A percentile compares a stretch with the other conserved stretches of the same genome.
phyloP scores from a whole-genome alignment of 805 yeast genomes.

The Barnettozyma sucrosica region DNA sequence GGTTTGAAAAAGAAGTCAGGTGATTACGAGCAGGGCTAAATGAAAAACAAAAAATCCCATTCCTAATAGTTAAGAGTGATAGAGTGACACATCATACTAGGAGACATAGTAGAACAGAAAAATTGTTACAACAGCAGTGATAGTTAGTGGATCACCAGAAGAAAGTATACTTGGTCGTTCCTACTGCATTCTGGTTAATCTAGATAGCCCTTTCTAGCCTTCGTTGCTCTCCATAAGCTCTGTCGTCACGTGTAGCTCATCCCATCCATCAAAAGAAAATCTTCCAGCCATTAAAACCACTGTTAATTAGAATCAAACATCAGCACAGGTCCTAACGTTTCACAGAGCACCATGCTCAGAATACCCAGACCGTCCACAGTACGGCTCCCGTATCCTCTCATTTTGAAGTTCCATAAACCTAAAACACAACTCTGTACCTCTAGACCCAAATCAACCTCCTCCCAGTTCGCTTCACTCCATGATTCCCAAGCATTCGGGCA shows the following conservation, averaged over 20 bases:
- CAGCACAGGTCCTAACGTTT: background rate
- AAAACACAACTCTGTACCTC: background rate
- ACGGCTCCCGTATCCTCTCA: background rate
- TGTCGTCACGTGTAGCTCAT: background rate
- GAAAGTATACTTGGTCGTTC: background rate
- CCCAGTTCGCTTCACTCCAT: slow-evolving; percentile 29
- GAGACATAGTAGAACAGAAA: too few relatives aligned
- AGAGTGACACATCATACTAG: too few relatives aligned
- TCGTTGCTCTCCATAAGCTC: background rate
- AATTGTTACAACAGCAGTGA: too few relatives aligned
- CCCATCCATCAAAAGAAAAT: background rate
- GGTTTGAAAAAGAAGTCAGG: too few relatives aligned
- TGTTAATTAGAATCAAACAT: background rate
- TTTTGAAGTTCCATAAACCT: background rate
- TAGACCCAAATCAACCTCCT: background rate
- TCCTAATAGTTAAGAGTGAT: background rate
- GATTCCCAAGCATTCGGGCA: slow-evolving; percentile 39
- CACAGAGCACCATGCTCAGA: background rate
- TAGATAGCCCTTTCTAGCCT: background rate
- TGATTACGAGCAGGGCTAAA: background rate
- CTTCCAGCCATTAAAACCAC: background rate
- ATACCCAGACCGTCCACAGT: background rate
- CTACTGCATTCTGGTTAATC: too few relatives aligned
- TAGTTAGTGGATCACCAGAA: too few relatives aligned
- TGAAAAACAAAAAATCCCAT: background rate